phyloP scores from a whole-genome alignment of 208 protist species.

The Leishmania arabica region DNA sequence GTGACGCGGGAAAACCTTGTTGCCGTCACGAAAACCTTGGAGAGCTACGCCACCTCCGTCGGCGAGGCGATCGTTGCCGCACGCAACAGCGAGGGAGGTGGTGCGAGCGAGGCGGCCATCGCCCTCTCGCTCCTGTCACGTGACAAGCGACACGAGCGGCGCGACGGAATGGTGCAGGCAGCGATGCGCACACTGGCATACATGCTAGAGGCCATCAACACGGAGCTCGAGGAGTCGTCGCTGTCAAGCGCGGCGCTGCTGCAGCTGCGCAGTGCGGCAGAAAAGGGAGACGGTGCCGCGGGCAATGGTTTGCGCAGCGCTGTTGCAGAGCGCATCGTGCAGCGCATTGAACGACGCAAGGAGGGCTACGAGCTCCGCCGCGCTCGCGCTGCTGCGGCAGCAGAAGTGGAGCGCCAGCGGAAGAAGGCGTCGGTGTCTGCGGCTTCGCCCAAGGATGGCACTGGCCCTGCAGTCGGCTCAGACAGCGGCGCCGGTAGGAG shows the following conservation, averaged over 20 bases:
- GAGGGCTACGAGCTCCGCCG: constrained; percentile 52
- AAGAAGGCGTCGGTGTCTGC: constrained; percentile 3
- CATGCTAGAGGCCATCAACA: constrained; percentile 81
- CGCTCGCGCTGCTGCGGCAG: constrained; percentile 22
- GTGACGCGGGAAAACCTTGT: constrained; percentile 13
- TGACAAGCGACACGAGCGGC: constrained; percentile 48
- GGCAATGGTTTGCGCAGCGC: constrained; percentile 21
- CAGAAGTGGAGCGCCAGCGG: constrained; percentile 26
- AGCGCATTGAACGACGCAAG: constrained; percentile 64
- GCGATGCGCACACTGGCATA: constrained; percentile 56
- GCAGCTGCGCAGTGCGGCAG: constrained; percentile 35
- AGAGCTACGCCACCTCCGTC: constrained; percentile 28
- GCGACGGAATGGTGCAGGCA: constrained; percentile 60
- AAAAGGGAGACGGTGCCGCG: constrained; percentile 19
- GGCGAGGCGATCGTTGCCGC: constrained; percentile 33
- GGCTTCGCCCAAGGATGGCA: background rate
- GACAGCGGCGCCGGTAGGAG: background rate
- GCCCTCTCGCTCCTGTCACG: constrained; percentile 8
- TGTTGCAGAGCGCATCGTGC: constrained; percentile 55
- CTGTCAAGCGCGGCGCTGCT: constrained; percentile 36
- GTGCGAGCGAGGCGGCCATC: background rate
- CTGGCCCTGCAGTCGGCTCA: background rate
- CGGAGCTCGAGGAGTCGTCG: constrained; percentile 56
- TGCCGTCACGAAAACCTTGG: constrained; percentile 27
- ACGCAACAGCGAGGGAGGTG: constrained; percentile 14